These are phyloP conservation scores for Bretschneidera sinensis DNA, from an alignment of 345 rosid species.

Conservation along the genomic window DNA sequence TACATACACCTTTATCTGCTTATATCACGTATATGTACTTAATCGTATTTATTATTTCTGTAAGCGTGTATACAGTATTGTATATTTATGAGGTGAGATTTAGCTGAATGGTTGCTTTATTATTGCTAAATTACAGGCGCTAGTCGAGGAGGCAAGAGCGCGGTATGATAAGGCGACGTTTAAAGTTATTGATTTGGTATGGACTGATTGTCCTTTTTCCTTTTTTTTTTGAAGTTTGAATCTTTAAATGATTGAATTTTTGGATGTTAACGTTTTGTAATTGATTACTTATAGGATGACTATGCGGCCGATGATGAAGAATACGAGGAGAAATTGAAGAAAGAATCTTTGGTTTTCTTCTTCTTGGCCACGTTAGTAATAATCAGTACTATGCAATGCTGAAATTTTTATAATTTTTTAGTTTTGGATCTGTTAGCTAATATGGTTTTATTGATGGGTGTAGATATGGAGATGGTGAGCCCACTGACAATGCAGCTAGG, in stretches of 20 bases:
- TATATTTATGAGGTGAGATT: background rate
- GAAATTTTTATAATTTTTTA: background rate
- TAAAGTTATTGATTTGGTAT: constrained; percentile 84
- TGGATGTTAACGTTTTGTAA: constrained; percentile 3
- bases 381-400: background rate
- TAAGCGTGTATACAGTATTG: background rate
- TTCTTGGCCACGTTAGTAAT: constrained; percentile 88
- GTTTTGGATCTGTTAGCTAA: constrained; percentile 2
- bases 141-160: constrained; percentile 79
- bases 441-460: constrained; percentile 14
- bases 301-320: constrained; percentile 94
- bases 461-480: constrained; percentile 99
- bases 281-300: constrained; percentile 57
- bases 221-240: background rate
- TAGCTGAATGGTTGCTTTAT: background rate
- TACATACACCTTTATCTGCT: background rate
- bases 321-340: constrained; percentile 86
- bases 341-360: constrained; percentile 72
- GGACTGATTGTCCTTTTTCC: constrained; percentile 3
- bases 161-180: constrained; percentile 80
- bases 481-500: constrained; percentile 98
- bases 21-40: no score
- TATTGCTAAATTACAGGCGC: constrained; percentile 26
- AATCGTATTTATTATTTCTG: background rate
- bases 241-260: background rate